Evolutionary conservation across 2,329 filamentous ascomycete species (phyloP).

Genomic region (Diaporthe humulicola): DNA sequence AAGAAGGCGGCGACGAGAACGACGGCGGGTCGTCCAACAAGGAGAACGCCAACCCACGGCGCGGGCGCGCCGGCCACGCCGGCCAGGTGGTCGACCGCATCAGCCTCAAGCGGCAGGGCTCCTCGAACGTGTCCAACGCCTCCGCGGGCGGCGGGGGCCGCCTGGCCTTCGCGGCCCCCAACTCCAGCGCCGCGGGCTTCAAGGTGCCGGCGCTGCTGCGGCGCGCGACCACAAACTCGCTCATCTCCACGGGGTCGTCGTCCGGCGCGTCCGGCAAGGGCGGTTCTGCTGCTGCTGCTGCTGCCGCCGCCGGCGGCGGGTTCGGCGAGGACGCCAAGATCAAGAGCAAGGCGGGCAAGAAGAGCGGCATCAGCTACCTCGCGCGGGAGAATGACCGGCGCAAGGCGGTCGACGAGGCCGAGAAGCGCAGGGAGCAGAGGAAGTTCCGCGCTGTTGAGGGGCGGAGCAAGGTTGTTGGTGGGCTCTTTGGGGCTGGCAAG

Average conservation of each 20-base stretch:
- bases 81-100: slow-evolving; percentile 79
- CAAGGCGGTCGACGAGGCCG: slow-evolving; percentile 67
- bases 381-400: slow-evolving; percentile 70
- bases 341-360: slow-evolving; percentile 71
- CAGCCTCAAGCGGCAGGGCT: slow-evolving; percentile 70
- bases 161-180: slow-evolving; percentile 68
- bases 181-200: slow-evolving; percentile 62
- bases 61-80: slow-evolving; percentile 48
- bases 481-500: slow-evolving; percentile 68
- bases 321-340: slow-evolving; percentile 63
- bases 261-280: slow-evolving; percentile 5
- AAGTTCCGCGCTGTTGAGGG: slow-evolving; percentile 70
- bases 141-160: slow-evolving; percentile 52
- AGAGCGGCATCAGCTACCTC: slow-evolving; percentile 72
- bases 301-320: slow-evolving; percentile 36
- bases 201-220: slow-evolving; percentile 79
- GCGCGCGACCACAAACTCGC: slow-evolving; percentile 78
- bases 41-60: slow-evolving; percentile 61
- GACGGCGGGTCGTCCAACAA: slow-evolving; percentile 57
- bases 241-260: slow-evolving; percentile 47
- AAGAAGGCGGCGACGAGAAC: slow-evolving; percentile 64
- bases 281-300: not conserved
- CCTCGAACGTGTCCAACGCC: slow-evolving; percentile 49
- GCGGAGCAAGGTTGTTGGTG: slow-evolving; percentile 68
- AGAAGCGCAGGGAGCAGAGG: slow-evolving; percentile 70